Base-by-base conservation (phyloP, 2,329 filamentous ascomycete species). In the Chrysoporthe cubensis region DNA sequence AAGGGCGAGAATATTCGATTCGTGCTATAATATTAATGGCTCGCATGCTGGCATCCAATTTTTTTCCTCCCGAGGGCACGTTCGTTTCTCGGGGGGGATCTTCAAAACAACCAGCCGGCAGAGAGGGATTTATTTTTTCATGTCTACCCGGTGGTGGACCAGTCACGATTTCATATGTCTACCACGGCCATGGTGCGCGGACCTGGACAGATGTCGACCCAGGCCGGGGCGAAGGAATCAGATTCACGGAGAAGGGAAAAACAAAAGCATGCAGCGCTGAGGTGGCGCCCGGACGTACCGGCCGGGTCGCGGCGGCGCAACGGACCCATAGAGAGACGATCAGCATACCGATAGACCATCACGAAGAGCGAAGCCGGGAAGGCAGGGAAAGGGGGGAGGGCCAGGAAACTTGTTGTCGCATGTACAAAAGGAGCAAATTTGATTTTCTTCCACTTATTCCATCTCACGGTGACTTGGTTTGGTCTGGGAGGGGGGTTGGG, bases 11-110 rank as follows among this genome's bases (percentile, higher is more conserved):
- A 57, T 59, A 34, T 69, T 66, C 59, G 60, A 60, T 69, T 69
- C 67, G 62, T 61, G 60, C 57, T 66, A 63, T 69, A 69, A 69
- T 69, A 63, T 66, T 69, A 66, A 66, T 69, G 54, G 67, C 57
- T 50, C 44, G 43, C 40, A 37, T 57, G 32, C 40, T 46, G 50
- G 48, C 34, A 52, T 42, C 34, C 13, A 26, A 11, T 13, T 40
- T 3, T 54, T 34, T 18, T 34, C 50, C 4, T 32, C 14, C 26
- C 26, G 32, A 54, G 50, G 32, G 21, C 26, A 32, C 32, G 13
- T 6, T n/a, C 4, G 8, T 2, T 16, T 32, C 4, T 52, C 2
- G 21, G 9, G 50, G 7, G 37, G 50, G 21, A 13, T 14, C 26
- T 16, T 54, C 21, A 14, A 34, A 54, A 32, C 21, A 54, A 13